Evolutionary conservation across 75 land plant species (phyloP).

Genomic region (Sequoiadendron giganteum): DNA sequence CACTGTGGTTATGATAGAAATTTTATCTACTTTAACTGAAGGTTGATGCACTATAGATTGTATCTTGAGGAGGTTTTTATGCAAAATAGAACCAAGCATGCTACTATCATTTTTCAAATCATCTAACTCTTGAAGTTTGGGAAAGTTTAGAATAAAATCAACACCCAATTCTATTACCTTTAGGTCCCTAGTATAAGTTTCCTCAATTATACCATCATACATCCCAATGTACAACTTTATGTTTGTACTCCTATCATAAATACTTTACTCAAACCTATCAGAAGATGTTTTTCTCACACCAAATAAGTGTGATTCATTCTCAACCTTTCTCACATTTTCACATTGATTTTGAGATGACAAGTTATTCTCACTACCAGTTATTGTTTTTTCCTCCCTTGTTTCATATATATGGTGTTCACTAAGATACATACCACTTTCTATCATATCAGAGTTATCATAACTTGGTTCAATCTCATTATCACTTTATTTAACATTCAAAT

Average conservation of each 20-base stretch:
- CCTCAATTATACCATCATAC: slow-evolving; percentile 25
- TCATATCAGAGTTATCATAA: neutral
- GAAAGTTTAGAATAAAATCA: slow-evolving; percentile 25
- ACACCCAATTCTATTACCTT: slow-evolving; percentile 27
- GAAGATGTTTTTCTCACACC: slow-evolving; percentile 33
- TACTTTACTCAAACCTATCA: slow-evolving; percentile 31
- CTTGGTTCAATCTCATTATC: neutral
- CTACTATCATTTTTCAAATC: slow-evolving; percentile 2
- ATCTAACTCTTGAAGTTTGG: slow-evolving; percentile 13
- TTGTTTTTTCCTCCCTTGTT: slow-evolving; percentile 1
- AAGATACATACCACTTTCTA: neutral
- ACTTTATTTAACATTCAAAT: neutral
- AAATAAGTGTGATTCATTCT: slow-evolving; percentile 20
- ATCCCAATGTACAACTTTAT: slow-evolving; percentile 37
- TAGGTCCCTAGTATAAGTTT: slow-evolving; percentile 30
- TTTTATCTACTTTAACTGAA: slow-evolving; percentile 8
- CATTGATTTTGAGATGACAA: neutral
- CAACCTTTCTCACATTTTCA: slow-evolving; percentile 8
- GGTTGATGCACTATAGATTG: slow-evolving; percentile 4
- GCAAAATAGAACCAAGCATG: neutral
- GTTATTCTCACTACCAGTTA: slow-evolving; percentile 6
- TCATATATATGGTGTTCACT: neutral
- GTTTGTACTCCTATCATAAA: slow-evolving; percentile 24
- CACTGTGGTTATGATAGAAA: neutral
- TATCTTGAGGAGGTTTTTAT: neutral